Evolutionary conservation across 306 rosid genomes (phyloP).

Genomic region (Glycine latifolia): DNA sequence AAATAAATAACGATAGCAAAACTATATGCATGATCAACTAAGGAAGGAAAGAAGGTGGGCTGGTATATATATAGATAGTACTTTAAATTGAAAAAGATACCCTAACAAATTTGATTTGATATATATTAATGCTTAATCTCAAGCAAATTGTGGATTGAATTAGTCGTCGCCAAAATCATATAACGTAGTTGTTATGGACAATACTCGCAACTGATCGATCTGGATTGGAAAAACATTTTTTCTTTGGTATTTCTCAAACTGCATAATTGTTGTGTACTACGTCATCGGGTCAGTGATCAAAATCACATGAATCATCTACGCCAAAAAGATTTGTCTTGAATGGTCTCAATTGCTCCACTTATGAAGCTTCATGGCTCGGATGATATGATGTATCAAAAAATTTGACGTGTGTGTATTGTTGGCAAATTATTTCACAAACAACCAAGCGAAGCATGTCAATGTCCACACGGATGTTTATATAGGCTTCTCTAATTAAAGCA

Average conservation of each 20-base stretch:
- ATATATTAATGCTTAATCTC: constrained; percentile 22
- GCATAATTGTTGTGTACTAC: constrained; percentile 30
- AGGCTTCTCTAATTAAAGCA: constrained; percentile 9
- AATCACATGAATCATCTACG: constrained; percentile 28
- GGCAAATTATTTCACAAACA: background rate
- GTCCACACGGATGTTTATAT: constrained; percentile 37
- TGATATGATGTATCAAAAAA: constrained; percentile 5
- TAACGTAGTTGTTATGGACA: background rate
- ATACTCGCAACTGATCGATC: background rate
- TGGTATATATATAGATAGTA: constrained; percentile 4
- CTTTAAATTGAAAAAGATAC: constrained; percentile 50
- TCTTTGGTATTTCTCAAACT: background rate
- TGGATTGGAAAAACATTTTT: background rate
- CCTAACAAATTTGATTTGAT: constrained; percentile 61
- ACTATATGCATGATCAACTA: background rate
- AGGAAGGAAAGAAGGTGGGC: constrained; percentile 43
- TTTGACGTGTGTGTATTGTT: constrained; percentile 6
- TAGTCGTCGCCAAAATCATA: constrained; percentile 21
- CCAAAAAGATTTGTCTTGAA: constrained; percentile 23
- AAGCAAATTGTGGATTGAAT: constrained; percentile 25
- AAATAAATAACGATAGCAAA: background rate
- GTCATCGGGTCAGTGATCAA: background rate
- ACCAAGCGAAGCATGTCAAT: constrained; percentile 35
- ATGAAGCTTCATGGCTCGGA: background rate
- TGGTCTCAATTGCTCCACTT: constrained; percentile 25